These are phyloP conservation scores for Vitis labrusca DNA, from an alignment of 164 flowering plant genomes.

Conservation along the genomic window DNA sequence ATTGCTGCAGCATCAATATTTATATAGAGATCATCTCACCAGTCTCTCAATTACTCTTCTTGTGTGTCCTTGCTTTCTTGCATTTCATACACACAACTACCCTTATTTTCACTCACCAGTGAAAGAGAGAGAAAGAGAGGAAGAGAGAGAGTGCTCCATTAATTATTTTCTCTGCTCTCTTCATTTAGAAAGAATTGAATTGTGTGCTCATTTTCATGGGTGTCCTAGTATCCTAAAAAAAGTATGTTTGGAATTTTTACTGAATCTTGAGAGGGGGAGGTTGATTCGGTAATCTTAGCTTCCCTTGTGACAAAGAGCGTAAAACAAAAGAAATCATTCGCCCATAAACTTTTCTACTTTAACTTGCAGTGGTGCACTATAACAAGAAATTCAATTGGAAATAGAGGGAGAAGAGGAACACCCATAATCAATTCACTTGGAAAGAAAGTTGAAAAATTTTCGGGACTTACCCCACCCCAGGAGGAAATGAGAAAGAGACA, in stretches of 20 bases:
- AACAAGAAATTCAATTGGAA: background rate
- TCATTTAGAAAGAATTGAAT: conserved; percentile 7
- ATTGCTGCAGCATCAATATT: no score
- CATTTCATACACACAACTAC: no score
- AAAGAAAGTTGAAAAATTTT: background rate
- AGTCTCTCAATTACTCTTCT: conserved; percentile 1
- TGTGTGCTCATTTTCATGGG: conserved; percentile 3
- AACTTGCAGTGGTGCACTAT: conserved; percentile 3
- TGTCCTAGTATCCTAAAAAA: conserved; percentile 4
- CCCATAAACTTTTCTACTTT: conserved; percentile 2
- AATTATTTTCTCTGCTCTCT: background rate
- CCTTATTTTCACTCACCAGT: no score
- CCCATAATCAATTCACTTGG: no score
- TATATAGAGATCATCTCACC: no score
- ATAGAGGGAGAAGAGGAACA: no score
- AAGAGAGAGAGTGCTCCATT: background rate
- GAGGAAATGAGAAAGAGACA: conserved; percentile 89
- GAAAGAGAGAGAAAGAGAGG: background rate
- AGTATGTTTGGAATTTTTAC: background rate
- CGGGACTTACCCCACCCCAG: conserved; percentile 69
- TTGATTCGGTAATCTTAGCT: no score
- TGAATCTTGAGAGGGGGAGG: background rate
- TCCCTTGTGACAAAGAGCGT: conserved; percentile 1
- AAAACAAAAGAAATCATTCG: conserved; percentile 9
- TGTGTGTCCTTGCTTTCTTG: conserved; percentile 1